These are phyloP conservation scores for Chalara sp. DNA, from an alignment of 2,329 filamentous ascomycete species.

Conservation along the genomic window DNA sequence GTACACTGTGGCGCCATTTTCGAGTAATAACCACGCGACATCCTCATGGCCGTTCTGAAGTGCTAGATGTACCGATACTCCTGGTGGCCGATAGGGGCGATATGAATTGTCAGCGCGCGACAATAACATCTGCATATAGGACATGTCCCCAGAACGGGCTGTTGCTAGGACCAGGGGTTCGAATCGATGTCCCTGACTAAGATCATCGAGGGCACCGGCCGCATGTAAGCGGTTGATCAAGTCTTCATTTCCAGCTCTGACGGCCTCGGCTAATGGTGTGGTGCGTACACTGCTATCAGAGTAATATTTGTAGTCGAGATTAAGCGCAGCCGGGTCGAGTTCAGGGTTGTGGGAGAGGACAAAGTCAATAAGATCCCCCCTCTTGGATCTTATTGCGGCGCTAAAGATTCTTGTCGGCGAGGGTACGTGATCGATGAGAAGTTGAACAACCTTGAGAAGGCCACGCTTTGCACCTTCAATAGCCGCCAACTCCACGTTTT, in stretches of 20 bases:
- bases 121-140: not conserved
- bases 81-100: not conserved
- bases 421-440: not conserved
- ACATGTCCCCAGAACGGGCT: not conserved
- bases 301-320: not conserved
- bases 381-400: not conserved
- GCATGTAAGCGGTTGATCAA: not conserved
- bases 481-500: too few species aligned
- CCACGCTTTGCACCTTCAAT: too few species aligned
- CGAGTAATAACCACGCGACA: not conserved
- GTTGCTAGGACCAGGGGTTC: not conserved
- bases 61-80: not conserved
- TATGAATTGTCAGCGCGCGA: not conserved
- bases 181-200: constrained; percentile 1
- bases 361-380: not conserved
- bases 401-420: not conserved
- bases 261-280: constrained; percentile 2
- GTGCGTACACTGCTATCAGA: not conserved
- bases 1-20: not conserved
- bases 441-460: not conserved
- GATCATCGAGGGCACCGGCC: constrained; percentile 1
- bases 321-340: not conserved
- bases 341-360: not conserved
- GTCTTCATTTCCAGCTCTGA: not conserved
- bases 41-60: not conserved